Conservation (phyloP, 2,329 filamentous ascomycete genomes). For the Hymenoscyphus scutula region DNA sequence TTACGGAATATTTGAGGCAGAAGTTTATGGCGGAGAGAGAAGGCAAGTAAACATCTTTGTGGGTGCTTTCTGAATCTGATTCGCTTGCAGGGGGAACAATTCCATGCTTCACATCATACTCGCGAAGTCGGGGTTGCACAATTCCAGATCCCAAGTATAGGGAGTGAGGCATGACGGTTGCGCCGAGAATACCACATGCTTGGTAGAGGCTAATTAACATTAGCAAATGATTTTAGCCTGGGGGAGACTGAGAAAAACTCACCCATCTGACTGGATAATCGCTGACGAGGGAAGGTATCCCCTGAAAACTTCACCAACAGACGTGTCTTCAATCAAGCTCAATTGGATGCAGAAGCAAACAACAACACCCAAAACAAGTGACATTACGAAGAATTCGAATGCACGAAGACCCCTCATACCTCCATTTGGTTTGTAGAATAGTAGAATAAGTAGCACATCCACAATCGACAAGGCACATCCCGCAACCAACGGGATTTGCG, state of each 20-base stretch:
- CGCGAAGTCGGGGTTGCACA: constrained; percentile 62
- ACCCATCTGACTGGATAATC: constrained; percentile 56
- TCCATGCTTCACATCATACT: constrained; percentile 61
- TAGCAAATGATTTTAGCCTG: neutral
- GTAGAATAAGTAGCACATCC: constrained; percentile 64
- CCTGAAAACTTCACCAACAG: constrained; percentile 57
- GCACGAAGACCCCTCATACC: constrained; percentile 56
- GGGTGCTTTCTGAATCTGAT: constrained; percentile 21
- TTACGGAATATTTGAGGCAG: constrained; percentile 71
- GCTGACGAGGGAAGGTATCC: constrained; percentile 63
- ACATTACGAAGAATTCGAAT: constrained; percentile 64
- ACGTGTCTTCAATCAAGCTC: constrained; percentile 55
- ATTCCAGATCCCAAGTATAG: constrained; percentile 68
- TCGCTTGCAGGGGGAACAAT: constrained; percentile 38
- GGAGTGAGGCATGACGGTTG: constrained; percentile 71
- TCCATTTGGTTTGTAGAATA: constrained; percentile 62
- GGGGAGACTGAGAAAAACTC: constrained; percentile 16
- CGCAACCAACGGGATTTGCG: constrained; percentile 62
- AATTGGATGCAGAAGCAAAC: constrained; percentile 70
- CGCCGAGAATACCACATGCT: constrained; percentile 73
- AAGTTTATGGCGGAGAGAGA: constrained; percentile 70
- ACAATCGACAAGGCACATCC: constrained; percentile 67
- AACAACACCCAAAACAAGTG: constrained; percentile 65
- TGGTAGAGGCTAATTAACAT: constrained; percentile 52
- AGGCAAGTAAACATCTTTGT: constrained; percentile 63